Evolutionary conservation across 257 asterid genomes (phyloP), one percentile per base, ranked within the genome.

Genomic region (Lycium ferocissimum): DNA sequence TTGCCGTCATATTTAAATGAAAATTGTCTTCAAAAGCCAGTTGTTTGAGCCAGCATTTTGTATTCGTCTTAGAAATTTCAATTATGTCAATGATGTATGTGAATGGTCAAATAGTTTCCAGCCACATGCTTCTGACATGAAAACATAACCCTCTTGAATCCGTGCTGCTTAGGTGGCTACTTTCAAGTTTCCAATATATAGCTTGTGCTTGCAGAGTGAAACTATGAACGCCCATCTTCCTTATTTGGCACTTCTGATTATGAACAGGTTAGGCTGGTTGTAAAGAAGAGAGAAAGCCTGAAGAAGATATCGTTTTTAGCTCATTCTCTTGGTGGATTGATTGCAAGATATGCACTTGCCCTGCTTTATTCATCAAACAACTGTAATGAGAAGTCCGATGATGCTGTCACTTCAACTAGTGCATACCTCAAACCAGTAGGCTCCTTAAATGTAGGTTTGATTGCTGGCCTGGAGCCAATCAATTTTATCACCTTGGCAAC

Each of bases 301-400:
- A 90, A 79, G 81, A 94, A 85, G 90, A 94, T 94, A 85, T 94
- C 98, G n/a, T 92, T 94, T 91, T 85, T 94, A 88, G 98, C 97
- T 72, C 98, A 94, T 92, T 94, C 98, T 86, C 95, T 94, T 69
- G 97, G 98, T 87, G 98, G 98, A 81, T 85, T 94, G 70, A 89
- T 94, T 83, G 94, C 97, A 59, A 93, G 98, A 94, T 93, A 94
- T 70, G 98, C 97, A 53, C 66, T 92, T 76, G 92, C 92, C 75
- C 91, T 89, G 79, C 91, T 94, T 71, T 92, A 91, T 87, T 85
- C 84, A 20, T 94, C 92, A 33, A 73, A 86, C 83, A 83, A 61
- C 72, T 59, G 83, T 81, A 85, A 85, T 70, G 86, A 87, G 66
- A 62, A 69, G 61, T 73, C 88, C 76, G 79, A 81, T 66, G 88